Base-by-base conservation (phyloP, 148 eudicot species). In the Talinum fruticosum region DNA sequence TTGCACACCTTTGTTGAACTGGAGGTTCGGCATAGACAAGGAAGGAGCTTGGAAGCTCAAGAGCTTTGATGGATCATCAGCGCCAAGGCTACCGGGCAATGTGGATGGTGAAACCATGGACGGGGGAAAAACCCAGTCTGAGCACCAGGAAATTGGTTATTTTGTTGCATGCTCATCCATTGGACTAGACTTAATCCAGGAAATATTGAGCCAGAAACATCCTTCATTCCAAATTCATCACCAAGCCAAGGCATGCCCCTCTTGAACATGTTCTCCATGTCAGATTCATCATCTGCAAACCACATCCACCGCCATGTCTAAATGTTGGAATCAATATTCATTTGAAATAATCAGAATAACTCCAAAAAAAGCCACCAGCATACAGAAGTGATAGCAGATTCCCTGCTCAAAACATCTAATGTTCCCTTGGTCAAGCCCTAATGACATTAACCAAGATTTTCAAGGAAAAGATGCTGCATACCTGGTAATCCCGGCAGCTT, bases 81-180 rank as follows among this genome's bases (percentile, higher is more conserved):
- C 69, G 78, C 82, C 78, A 44, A 86, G 88, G 76, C 77, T 84
- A 73, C 72, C 79, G 62, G 86, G 87, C 61, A 85, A 44, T 29
- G 83, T 77, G 71, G 83, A 73, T 34, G 93, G 80, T 66, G 91
- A 80, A 28, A 86, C 85, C 82, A 89, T 81, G 77, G 89, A 78
- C 2, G 93, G 88, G 67, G 88, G 67, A 86, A 85, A 49, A 89
- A 65, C 38, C 91, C 93, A 19, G 88, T 66, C 32, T 92, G 97
- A 78, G 85, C 75, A 47, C 85, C 86, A 3, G 93, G 59, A 68
- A 91, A 78, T 70, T 88, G 97, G 68, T 89, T 81, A 84, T 89
- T 89, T 78, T 93, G 99, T 75, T 94, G 98, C 97, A 95, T 95
- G 86, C 84, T 91, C 98, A 95, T 95, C 98, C 98, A 95, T 82